These are phyloP conservation scores for Fusarium torreyae DNA, from an alignment of 2,329 filamentous ascomycete genomes.

Conservation along the genomic window DNA sequence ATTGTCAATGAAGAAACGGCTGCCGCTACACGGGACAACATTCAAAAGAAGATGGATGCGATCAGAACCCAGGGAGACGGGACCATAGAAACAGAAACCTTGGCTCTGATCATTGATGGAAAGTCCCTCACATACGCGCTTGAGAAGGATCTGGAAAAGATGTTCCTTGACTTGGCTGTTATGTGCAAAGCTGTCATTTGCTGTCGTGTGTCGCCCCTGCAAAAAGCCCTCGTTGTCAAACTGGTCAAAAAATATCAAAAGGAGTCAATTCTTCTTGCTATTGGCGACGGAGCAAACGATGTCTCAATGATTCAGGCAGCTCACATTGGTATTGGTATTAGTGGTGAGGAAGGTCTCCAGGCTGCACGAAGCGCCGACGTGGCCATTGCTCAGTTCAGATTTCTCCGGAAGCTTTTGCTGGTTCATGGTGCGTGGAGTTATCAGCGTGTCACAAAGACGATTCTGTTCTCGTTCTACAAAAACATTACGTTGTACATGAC, in stretches of 20 bases:
- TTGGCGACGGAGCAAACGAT: slow-evolving; percentile 97
- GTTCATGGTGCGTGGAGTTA: slow-evolving; percentile 99
- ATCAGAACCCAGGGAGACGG: slow-evolving; percentile 86
- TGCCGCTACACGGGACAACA: slow-evolving; percentile 84
- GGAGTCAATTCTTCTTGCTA: slow-evolving; percentile 91
- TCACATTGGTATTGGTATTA: slow-evolving; percentile 97
- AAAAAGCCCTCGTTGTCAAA: slow-evolving; percentile 98
- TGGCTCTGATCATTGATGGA: slow-evolving; percentile 95
- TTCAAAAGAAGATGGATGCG: slow-evolving; percentile 93
- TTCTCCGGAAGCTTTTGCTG: slow-evolving; percentile 90
- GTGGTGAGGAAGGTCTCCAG: slow-evolving; percentile 95
- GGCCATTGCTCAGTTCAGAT: slow-evolving; percentile 95
- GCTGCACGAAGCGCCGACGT: slow-evolving; percentile 96
- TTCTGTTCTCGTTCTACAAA: slow-evolving; percentile 99
- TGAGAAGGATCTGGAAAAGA: slow-evolving; percentile 92
- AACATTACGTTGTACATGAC: slow-evolving; percentile 99
- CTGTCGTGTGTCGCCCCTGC: slow-evolving; percentile 94
- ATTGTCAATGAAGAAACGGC: slow-evolving; percentile 94
- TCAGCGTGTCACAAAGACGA: slow-evolving; percentile 95
- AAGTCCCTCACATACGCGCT: slow-evolving; percentile 94
- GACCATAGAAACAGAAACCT: slow-evolving; percentile 83
- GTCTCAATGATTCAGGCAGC: slow-evolving; percentile 99
- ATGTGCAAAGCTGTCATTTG: slow-evolving; percentile 99
- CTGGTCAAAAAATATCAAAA: slow-evolving; percentile 93
- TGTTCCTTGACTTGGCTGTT: slow-evolving; percentile 92